Evolutionary conservation across 345 rosid genomes (phyloP).

Genomic region (Citrus maxima): DNA sequence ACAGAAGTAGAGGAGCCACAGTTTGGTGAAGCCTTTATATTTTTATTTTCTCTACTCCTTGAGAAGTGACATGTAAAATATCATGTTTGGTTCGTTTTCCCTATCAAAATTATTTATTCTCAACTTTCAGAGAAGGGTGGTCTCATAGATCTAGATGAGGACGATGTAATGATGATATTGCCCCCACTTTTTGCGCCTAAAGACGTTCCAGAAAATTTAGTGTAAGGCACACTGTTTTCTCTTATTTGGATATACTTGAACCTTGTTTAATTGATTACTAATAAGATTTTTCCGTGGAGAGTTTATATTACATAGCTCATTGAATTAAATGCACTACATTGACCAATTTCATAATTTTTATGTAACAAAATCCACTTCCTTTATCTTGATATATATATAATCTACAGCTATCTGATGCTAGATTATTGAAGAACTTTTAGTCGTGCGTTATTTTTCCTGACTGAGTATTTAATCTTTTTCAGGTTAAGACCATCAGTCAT

Average conservation of each 20-base stretch:
- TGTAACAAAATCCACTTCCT: background rate
- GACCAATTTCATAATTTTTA: background rate
- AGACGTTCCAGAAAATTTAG: conserved; percentile 74
- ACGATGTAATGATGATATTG: conserved; percentile 76
- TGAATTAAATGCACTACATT: background rate
- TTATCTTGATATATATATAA: background rate
- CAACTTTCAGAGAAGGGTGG: conserved; percentile 45
- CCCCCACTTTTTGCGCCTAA: conserved; percentile 81
- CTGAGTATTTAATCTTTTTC: conserved; percentile 14
- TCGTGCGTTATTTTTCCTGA: background rate
- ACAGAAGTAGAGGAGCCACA: conserved; percentile 47
- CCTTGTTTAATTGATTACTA: background rate
- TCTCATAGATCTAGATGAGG: conserved; percentile 66
- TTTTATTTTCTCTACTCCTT: background rate
- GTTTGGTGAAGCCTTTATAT: conserved; percentile 36
- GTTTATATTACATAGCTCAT: background rate
- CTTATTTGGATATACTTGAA: conserved; percentile 2
- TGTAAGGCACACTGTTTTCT: conserved; percentile 43
- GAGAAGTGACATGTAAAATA: background rate
- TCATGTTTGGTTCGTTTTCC: background rate
- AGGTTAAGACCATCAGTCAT: conserved; percentile 64
- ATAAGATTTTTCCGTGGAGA: background rate
- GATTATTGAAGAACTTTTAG: conserved; percentile 6
- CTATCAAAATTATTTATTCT: background rate
- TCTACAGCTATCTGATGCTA: conserved; percentile 7